These are phyloP conservation scores for Aspergillus homomorphus DNA, from an alignment of 495 filamentous ascomycete genomes.

Conservation along the genomic window DNA sequence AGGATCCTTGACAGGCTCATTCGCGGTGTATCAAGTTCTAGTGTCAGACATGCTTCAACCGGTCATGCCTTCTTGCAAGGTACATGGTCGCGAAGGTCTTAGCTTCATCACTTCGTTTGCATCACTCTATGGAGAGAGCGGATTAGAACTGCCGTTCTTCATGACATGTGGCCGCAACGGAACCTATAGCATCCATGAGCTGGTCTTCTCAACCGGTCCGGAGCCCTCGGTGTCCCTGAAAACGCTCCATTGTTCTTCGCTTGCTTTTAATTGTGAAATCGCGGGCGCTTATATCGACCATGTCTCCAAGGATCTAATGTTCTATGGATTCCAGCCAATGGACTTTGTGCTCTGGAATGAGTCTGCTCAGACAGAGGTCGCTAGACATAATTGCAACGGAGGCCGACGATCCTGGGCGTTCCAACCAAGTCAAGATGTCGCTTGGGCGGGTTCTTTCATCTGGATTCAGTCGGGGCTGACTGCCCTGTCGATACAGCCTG, in stretches of 20 bases:
- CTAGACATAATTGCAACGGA: conserved; percentile 75
- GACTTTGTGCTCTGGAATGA: conserved; percentile 80
- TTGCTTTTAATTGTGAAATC: conserved; percentile 64
- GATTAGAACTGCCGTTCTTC: conserved; percentile 27
- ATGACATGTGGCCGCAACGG: conserved; percentile 75
- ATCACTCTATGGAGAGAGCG: conserved; percentile 11
- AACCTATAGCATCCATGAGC: conserved; percentile 56
- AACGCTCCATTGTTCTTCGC: conserved; percentile 51
- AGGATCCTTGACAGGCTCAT: conserved; percentile 62
- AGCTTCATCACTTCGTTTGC: conserved; percentile 54
- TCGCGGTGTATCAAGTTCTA: conserved; percentile 51
- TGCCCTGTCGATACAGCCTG: conserved; percentile 45
- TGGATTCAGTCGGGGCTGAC: conserved; percentile 50
- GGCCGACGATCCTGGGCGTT: conserved; percentile 70
- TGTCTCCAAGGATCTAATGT: conserved; percentile 49
- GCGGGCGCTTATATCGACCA: conserved; percentile 61
- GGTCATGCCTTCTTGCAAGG: conserved; percentile 24
- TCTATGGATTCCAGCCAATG: conserved; percentile 78
- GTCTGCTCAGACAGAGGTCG: conserved; percentile 59
- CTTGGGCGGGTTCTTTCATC: conserved; percentile 39
- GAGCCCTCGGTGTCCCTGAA: conserved; percentile 24
- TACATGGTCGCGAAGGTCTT: conserved; percentile 65
- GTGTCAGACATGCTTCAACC: conserved; percentile 20
- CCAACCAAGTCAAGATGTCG: conserved; percentile 29
- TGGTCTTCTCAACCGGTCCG: conserved; percentile 12